phyloP scores from a whole-genome alignment of 2,329 filamentous ascomycete species.

The Paradendryphiella salina region DNA sequence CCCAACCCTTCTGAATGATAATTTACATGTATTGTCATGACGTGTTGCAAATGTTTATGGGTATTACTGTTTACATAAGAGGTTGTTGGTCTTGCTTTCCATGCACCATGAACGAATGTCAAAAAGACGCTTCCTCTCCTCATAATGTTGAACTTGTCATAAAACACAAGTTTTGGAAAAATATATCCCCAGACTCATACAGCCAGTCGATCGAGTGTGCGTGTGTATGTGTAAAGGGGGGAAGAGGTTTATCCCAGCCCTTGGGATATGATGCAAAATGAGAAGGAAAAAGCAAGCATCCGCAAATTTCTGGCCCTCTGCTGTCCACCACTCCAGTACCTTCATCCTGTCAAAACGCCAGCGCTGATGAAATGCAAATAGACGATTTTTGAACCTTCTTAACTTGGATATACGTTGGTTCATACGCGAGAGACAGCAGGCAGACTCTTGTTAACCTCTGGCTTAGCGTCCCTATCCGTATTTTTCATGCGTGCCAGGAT shows the following conservation, averaged over 20 bases:
- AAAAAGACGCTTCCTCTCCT: too few relatives aligned
- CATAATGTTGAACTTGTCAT: too few relatives aligned
- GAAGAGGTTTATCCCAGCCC: constrained; percentile 23
- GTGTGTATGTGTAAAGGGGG: too few relatives aligned
- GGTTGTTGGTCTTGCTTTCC: too few relatives aligned
- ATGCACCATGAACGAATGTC: too few relatives aligned
- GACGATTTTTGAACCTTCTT: not conserved
- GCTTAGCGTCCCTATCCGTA: constrained; percentile 34
- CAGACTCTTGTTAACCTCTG: constrained; percentile 9
- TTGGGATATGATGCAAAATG: constrained; percentile 25
- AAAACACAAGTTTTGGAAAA: too few relatives aligned
- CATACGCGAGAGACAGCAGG: constrained; percentile 10
- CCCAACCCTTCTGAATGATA: too few relatives aligned
- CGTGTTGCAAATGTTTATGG: too few relatives aligned
- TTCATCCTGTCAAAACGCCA: constrained; percentile 20
- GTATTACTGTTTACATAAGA: too few relatives aligned
- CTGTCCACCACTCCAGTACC: not conserved
- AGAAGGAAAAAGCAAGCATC: not conserved
- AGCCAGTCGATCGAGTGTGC: too few relatives aligned
- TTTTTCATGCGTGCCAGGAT: constrained; percentile 40
- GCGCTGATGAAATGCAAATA: constrained; percentile 23
- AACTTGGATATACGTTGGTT: not conserved
- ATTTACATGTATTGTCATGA: too few relatives aligned
- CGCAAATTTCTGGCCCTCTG: constrained; percentile 3
- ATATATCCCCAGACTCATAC: too few relatives aligned